phyloP scores from a whole-genome alignment of 2,329 filamentous ascomycete genomes.

The Aspergillus novoparasiticus region DNA sequence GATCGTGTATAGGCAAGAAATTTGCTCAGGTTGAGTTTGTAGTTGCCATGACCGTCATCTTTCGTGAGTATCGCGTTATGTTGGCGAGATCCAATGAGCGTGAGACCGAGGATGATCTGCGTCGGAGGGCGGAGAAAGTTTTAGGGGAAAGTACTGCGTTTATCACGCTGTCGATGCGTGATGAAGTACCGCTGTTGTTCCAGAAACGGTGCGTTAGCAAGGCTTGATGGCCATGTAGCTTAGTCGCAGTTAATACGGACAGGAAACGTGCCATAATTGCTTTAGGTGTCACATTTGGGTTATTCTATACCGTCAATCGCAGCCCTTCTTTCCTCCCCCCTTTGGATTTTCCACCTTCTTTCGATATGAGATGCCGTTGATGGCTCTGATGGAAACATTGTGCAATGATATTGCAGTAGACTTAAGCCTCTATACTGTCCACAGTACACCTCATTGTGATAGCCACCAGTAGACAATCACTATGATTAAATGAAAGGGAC shows the following conservation, averaged over 20 bases:
- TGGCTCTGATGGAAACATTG: not conserved
- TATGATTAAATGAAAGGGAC: not conserved
- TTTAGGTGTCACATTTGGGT: not conserved
- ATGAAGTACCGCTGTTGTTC: not conserved
- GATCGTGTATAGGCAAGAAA: constrained; percentile 27
- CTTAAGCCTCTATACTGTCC: not conserved
- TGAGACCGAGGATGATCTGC: not conserved
- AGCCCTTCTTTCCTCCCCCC: not conserved
- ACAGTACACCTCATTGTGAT: not conserved
- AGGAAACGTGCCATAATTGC: not conserved
- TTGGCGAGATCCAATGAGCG: constrained; percentile 9
- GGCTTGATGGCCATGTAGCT: not conserved
- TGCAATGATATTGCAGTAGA: not conserved
- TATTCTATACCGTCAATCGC: not conserved
- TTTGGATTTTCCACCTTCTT: not conserved
- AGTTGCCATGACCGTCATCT: constrained; percentile 15
- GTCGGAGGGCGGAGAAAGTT: constrained; percentile 6
- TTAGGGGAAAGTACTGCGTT: constrained; percentile 13
- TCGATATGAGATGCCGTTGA: not conserved
- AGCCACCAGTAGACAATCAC: not conserved
- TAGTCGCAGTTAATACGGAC: not conserved
- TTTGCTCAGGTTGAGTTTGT: constrained; percentile 32
- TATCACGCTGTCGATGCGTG: constrained; percentile 15
- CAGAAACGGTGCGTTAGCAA: not conserved
- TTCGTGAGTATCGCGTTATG: constrained; percentile 20